These are phyloP conservation scores for Aquilaria yunnanensis DNA, from an alignment of 345 rosid species.

Conservation along the genomic window DNA sequence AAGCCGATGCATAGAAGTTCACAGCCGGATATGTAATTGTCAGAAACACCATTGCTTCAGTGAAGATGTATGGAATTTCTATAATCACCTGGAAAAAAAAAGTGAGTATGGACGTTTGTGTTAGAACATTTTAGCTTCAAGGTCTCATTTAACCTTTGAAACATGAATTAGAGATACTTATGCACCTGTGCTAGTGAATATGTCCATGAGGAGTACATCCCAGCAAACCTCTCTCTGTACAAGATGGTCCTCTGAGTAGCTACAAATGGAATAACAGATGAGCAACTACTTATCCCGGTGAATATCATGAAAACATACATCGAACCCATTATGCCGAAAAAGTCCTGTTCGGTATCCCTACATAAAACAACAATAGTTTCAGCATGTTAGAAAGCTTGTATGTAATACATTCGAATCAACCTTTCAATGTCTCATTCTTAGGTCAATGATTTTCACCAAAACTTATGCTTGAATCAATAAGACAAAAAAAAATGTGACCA, in stretches of 20 bases:
- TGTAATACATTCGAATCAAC: background rate
- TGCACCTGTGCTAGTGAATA: conserved; percentile 58
- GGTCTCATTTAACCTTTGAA: background rate
- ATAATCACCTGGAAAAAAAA: conserved; percentile 24
- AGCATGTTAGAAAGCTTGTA: background rate
- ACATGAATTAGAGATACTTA: background rate
- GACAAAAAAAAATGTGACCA: too few species aligned
- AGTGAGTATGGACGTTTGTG: background rate
- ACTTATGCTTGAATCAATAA: too few species aligned
- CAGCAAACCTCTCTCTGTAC: conserved; percentile 56
- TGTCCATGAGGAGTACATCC: conserved; percentile 59
- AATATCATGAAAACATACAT: conserved; percentile 30
- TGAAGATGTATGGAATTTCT: conserved; percentile 36
- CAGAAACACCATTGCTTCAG: conserved; percentile 29
- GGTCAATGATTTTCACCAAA: background rate
- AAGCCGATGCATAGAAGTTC: conserved; percentile 27
- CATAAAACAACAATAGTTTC: background rate
- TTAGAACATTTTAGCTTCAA: background rate
- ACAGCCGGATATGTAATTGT: conserved; percentile 34
- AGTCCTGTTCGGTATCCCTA: conserved; percentile 47
- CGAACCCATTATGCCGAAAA: conserved; percentile 43
- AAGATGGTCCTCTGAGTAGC: conserved; percentile 34
- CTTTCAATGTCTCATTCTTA: background rate
- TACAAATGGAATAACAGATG: conserved; percentile 37
- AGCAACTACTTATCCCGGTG: conserved; percentile 34